phyloP scores from a whole-genome alignment of 768 basidiomycete genomes.

The Trametes villosa region DNA sequence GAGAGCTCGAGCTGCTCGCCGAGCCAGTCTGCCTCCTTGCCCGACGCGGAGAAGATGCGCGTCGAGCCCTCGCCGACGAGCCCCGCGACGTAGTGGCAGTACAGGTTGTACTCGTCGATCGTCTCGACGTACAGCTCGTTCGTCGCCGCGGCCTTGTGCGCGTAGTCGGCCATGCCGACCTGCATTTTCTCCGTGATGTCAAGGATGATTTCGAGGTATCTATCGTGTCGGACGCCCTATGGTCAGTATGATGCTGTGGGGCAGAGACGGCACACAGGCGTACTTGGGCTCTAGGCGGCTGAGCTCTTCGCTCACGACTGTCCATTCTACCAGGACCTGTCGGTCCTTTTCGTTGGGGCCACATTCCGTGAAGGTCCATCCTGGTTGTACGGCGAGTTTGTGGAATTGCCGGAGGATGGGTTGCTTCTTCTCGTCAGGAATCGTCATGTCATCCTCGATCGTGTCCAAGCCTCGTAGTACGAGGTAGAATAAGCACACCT shows the following conservation, averaged over 20 bases:
- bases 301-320: slow-evolving; percentile 80
- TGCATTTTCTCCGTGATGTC: slow-evolving; percentile 89
- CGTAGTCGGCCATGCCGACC: slow-evolving; percentile 94
- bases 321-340: slow-evolving; percentile 82
- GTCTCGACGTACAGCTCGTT: slow-evolving; percentile 73
- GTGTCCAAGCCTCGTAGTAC: slow-evolving; percentile 95
- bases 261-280: slow-evolving; percentile 27
- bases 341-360: slow-evolving; percentile 91
- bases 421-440: slow-evolving; percentile 85
- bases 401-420: slow-evolving; percentile 85
- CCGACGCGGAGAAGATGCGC: slow-evolving; percentile 83
- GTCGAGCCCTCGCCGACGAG: slow-evolving; percentile 96
- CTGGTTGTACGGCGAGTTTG: slow-evolving; percentile 74
- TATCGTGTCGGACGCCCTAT: slow-evolving; percentile 34
- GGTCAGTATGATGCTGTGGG: not conserved
- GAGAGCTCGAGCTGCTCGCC: slow-evolving; percentile 83
- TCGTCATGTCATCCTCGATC: slow-evolving; percentile 97
- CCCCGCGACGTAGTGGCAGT: slow-evolving; percentile 98
- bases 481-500: slow-evolving; percentile 96
- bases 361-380: slow-evolving; percentile 83
- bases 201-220: slow-evolving; percentile 79
- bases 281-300: slow-evolving; percentile 68
- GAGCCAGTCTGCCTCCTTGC: slow-evolving; percentile 77
- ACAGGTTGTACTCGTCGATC: slow-evolving; percentile 89
- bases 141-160: slow-evolving; percentile 77